Conservation (phyloP, 2,329 filamentous ascomycete species). For the Fusarium poae region DNA sequence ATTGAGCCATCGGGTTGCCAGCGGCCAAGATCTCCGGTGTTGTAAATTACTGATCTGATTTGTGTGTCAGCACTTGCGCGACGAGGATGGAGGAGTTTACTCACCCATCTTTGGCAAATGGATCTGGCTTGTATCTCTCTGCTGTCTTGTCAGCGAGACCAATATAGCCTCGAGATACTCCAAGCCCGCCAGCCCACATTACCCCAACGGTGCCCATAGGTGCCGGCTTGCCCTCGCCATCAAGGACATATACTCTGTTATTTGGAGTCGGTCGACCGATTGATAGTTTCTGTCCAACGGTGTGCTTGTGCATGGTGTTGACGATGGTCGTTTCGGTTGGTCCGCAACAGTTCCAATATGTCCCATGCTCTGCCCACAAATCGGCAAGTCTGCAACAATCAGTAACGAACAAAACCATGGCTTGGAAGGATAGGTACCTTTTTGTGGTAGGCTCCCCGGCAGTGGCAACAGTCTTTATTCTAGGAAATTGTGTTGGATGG, state of each 20-base stretch:
- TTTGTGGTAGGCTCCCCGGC: constrained; percentile 67
- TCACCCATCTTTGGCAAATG: constrained; percentile 65
- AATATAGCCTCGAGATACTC: constrained; percentile 68
- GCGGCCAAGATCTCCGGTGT: constrained; percentile 69
- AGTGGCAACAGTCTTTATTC: constrained; percentile 65
- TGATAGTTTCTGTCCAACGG: constrained; percentile 60
- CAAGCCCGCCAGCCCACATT: constrained; percentile 69
- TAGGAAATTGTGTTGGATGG: constrained; percentile 60
- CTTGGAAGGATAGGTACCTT: constrained; percentile 50
- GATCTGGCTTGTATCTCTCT: constrained; percentile 63
- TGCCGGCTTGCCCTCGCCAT: constrained; percentile 59
- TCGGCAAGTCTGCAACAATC: constrained; percentile 61
- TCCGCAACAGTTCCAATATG: constrained; percentile 69
- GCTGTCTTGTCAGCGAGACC: constrained; percentile 65
- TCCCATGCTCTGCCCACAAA: constrained; percentile 63
- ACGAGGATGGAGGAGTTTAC: constrained; percentile 12
- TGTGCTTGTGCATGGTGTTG: constrained; percentile 67
- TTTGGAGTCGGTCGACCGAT: constrained; percentile 68
- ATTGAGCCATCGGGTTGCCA: constrained; percentile 67
- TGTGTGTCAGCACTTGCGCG: constrained; percentile 6
- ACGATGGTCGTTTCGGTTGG: constrained; percentile 72
- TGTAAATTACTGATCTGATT: constrained; percentile 61
- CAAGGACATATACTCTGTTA: constrained; percentile 63
- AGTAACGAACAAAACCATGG: constrained; percentile 8
- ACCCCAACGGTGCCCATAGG: constrained; percentile 61